Evolutionary conservation across 176 grass and related monocot species (phyloP), one percentile per base, ranked within the genome.

Genomic region (Avena eriantha): DNA sequence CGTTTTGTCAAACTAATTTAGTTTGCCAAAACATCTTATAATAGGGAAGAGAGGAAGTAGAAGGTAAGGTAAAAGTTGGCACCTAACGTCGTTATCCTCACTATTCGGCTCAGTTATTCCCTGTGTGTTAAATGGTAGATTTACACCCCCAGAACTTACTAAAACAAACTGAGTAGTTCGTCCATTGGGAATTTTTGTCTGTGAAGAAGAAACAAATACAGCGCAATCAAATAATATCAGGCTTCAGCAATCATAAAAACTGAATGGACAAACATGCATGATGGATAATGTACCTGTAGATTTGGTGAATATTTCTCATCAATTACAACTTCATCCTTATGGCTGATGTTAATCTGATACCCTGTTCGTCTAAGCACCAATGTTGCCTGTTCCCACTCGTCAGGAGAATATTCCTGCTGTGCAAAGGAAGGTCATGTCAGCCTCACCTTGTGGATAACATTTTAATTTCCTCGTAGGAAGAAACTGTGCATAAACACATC

Each of bases 151-250:
- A 47, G 91, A 93, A 88, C 79, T 90, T 69, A 87, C 81, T 84
- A 95, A 79, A 68, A 95, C 85, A 90, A 95, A 98, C 84, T 94
- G 90, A 83, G 91, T 89, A 69, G 83, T 89, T 63, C 73, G 85
- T 41, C 96, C 93, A 78, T 56, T 26, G n/a, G 91, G 91, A 89
- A 98, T 90, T 95, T 95, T 98, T 4, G 78, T 86, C 96, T 98
- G 84, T 58, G 6, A 82, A 22, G 72, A 10, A 39, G 77, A 72
- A 51, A 78, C 39, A 23, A 86, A 80, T 19, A 80, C 14, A 87
- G 21, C 34, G 4, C 60, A 85, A 63, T 67, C 23, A 81, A 88
- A 78, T 29, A 70, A 80, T 14, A 89, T 46, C 36, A 81, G 31
- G 16, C 21, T 21, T 85, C 69, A 82, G n/a, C 22, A 82, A 84